phyloP scores from a whole-genome alignment of 352 stramenopile species.

The Globisporangium alternatum region DNA sequence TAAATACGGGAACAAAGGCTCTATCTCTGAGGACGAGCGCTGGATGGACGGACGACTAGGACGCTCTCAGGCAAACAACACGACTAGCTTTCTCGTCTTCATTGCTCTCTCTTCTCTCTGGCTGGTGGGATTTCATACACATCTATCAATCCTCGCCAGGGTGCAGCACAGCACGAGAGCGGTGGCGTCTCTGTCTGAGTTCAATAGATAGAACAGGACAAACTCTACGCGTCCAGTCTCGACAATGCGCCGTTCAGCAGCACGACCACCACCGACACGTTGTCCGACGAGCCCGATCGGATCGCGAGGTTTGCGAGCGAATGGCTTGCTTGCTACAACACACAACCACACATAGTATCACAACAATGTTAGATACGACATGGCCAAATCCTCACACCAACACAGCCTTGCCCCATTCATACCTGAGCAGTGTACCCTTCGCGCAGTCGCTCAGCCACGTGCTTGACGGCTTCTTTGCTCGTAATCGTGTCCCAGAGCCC shows the following conservation, averaged over 20 bases:
- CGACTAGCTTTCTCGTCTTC: neutral
- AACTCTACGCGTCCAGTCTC: constrained; percentile 17
- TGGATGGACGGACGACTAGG: neutral
- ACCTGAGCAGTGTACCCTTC: constrained; percentile 72
- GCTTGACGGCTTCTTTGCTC: constrained; percentile 89
- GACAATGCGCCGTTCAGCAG: constrained; percentile 50
- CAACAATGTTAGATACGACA: neutral
- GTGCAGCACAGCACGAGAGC: neutral
- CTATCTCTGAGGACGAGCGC: neutral
- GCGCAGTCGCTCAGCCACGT: constrained; percentile 66
- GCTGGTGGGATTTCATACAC: neutral
- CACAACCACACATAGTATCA: neutral
- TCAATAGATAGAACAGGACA: neutral
- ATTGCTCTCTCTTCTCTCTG: neutral
- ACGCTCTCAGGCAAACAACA: neutral
- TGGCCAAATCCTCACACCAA: neutral
- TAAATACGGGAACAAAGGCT: neutral
- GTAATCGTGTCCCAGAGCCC: constrained; percentile 92
- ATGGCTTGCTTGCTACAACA: constrained; percentile 65
- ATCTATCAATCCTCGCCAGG: neutral
- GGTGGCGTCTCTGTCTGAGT: neutral
- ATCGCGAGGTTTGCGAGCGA: constrained; percentile 85
- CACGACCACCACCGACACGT: constrained; percentile 86
- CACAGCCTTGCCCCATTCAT: neutral
- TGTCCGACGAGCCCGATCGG: constrained; percentile 83